Evolutionary conservation across 1,139 yeast species (phyloP), one percentile per base, ranked within the genome.

Genomic region (Yamadazyma triangularis): DNA sequence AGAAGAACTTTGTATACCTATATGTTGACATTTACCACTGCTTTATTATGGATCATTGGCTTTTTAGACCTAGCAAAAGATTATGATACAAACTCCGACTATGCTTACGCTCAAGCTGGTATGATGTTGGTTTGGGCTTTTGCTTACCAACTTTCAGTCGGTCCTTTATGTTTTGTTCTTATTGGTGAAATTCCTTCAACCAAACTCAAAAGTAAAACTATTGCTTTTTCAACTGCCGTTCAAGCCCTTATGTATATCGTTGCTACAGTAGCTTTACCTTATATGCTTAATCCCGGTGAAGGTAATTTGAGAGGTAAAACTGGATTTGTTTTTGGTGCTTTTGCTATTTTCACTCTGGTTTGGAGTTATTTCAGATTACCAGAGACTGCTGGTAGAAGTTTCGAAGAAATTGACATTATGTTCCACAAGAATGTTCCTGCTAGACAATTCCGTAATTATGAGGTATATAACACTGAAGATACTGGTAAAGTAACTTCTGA

Each of bases 401-500:
- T 53, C 51, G 61, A 56, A 40, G 61, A 56, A 42, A 51, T 56
- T 27, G 59, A 53, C 13, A 44, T 59, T 26, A 56, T 76, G 51
- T 76, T 75, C 49, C 63, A 58, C 23, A 51, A 54, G 31, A 44
- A 51, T 5, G 57, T 70, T 22, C 51, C 64, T 11, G 73, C 79
- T 1, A 63, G 79, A 50, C 46, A 55, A 35, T 59, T 59, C 45
- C 30, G 44, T 4, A 15, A 23, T 8, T 38, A 36, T 23, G 10
- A 31, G 13, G 24, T 38, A 9, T 35, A 36, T n/a, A n/a, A n/a
- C n/a, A n/a, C n/a, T n/a, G n/a, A n/a, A n/a, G n/a, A n/a, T n/a
- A 26, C 18, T 26, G 23, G 28, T 26, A 8, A 16, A n/a, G n/a
- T n/a, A n/a, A n/a, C n/a, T n/a, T n/a, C n/a, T n/a, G n/a, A n/a